Conservation (phyloP, 1,284 basidiomycete genomes). For the Ustilago nuda region DNA sequence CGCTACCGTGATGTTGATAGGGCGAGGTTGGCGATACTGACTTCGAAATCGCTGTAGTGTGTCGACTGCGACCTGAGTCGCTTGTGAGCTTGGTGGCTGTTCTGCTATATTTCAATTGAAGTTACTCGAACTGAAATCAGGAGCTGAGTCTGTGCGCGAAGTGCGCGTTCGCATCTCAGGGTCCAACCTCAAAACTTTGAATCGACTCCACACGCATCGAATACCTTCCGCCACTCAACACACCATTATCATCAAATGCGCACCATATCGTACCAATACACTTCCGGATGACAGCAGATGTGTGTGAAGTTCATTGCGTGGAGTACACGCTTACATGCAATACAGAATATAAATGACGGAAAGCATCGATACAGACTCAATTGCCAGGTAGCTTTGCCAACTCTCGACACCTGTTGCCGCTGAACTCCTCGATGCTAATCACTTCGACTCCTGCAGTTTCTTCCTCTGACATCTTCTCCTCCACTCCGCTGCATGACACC, state of each 20-base stretch:
- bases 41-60: too few relatives aligned
- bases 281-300: not conserved
- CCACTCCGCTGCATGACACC: conserved; percentile 10
- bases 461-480: conserved; percentile 15
- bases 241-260: not conserved
- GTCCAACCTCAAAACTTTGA: conserved; percentile 7
- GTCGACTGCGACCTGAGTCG: too few relatives aligned
- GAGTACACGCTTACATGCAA: conserved; percentile 2
- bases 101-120: too few relatives aligned
- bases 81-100: not conserved
- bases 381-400: conserved; percentile 32
- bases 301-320: not conserved
- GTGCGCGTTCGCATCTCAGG: conserved; percentile 18
- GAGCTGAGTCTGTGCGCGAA: conserved; percentile 20
- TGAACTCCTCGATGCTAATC: conserved; percentile 14
- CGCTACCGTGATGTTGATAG: too few relatives aligned
- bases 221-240: not conserved
- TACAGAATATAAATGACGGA: not conserved
- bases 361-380: not conserved
- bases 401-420: conserved; percentile 10
- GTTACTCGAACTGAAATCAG: not conserved
- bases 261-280: not conserved
- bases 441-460: conserved; percentile 29
- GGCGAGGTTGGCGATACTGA: too few relatives aligned
- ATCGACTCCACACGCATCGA: not conserved